Evolutionary conservation across 768 basidiomycete species (phyloP), one percentile per base, ranked within the genome.

Genomic region (Suillus luteus): DNA sequence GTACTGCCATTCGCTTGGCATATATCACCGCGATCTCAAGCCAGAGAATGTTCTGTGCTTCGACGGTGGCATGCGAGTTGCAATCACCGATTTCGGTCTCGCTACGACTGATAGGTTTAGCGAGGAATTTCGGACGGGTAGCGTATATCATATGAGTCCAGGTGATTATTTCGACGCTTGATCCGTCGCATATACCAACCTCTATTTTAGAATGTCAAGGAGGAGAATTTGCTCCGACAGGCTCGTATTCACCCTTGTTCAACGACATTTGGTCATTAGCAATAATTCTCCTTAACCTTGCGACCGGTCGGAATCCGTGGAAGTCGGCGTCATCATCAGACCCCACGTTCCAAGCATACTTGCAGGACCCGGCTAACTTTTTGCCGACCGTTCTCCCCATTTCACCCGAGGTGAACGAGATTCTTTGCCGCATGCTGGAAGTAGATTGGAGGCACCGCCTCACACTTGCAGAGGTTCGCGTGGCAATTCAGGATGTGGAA

Each of bases 211-310:
- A 98, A 75, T 97, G 96, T 73, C 91, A 97, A 72, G 74, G 91
- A 17, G 90, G 89, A 59, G 81, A 81, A 62, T 85, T 89, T 66
- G 83, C 85, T 40, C 82, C 81, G 19, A 83, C 82, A 62, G 84
- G 85, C 64, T 80, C 85, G 5, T 99, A 99, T 78, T 91, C 91
- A 9, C 93, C 96, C 10, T 83, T 87, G 68, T 86, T 85, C 73
- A 96, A 97, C 76, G 96, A 99, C 75, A 85, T 98, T 67, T 99
- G 96, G 96, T 95, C 95, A 9, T 81, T 99, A 51, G 96, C 95
- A 40, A 92, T 99, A 71, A 93, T 99, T 65, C 88, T 99, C 43
- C 87, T 99, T 73, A 99, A 99, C 76, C 86, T 99, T 52, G 88
- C 92, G 33, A 97, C 94, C 27, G 94, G 95, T 5, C 86, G 96